Percentiles rank a stretch among this genome's conserved stretches.
Conservation (phyloP, 345 rosid species). For the Lepidium sativum region DNA sequence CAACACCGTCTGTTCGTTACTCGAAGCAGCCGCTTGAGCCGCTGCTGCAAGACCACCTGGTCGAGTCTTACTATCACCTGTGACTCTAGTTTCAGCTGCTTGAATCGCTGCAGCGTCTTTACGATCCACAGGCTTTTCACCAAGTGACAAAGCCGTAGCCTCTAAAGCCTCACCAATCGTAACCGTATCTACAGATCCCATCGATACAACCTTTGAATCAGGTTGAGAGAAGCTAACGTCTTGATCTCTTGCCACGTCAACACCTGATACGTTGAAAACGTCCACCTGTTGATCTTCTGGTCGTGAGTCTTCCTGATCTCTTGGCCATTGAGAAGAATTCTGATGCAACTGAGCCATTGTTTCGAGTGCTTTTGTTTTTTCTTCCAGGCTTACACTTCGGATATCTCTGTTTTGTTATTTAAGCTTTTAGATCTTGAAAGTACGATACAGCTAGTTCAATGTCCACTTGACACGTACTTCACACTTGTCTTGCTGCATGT, state of each 20-base stretch:
- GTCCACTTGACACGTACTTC: constrained; percentile 6
- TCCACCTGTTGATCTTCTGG: constrained; percentile 28
- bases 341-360: constrained; percentile 10
- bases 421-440: background rate
- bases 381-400: background rate
- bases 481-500: constrained; percentile 17
- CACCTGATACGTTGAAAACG: constrained; percentile 34
- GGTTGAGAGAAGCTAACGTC: constrained; percentile 22
- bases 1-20: constrained; percentile 16
- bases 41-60: constrained; percentile 36
- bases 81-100: constrained; percentile 45
- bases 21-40: constrained; percentile 41
- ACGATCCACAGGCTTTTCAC: constrained; percentile 44
- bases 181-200: constrained; percentile 17
- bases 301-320: background rate
- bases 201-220: background rate
- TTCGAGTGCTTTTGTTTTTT: background rate
- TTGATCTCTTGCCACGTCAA: constrained; percentile 6
- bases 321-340: background rate
- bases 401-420: background rate
- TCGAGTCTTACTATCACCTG: constrained; percentile 11
- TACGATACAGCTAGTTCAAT: background rate
- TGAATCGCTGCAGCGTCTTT: constrained; percentile 49
- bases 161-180: constrained; percentile 55
- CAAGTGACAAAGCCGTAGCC: constrained; percentile 33